These are phyloP conservation scores for Lichtheimia corymbifera DNA, from an alignment of 371 early-diverging fungal species.

Conservation along the genomic window DNA sequence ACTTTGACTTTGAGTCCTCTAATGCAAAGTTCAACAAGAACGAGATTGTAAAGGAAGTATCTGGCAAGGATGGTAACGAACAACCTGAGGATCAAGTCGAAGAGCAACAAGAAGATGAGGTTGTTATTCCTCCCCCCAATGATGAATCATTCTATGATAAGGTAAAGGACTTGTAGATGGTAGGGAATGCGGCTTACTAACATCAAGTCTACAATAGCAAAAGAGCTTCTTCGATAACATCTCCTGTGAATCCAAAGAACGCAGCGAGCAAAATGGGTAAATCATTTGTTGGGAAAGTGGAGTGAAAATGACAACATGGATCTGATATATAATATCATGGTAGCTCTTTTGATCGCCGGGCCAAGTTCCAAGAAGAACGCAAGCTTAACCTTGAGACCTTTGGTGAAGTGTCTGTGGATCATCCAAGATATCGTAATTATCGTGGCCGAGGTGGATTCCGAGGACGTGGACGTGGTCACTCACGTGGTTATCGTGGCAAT, in stretches of 20 bases:
- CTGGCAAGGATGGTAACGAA: constrained; percentile 16
- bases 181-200: background rate
- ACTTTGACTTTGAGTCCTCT: constrained; percentile 93
- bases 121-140: constrained; percentile 33
- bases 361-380: constrained; percentile 83
- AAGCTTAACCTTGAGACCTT: constrained; percentile 93
- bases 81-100: constrained; percentile 48
- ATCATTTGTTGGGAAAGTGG: background rate
- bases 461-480: constrained; percentile 47
- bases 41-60: constrained; percentile 69
- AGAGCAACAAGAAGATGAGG: constrained; percentile 13
- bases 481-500: constrained; percentile 44
- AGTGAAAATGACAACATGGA: background rate
- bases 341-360: constrained; percentile 62
- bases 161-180: background rate
- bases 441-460: constrained; percentile 60
- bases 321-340: constrained; percentile 9
- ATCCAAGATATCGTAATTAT: constrained; percentile 64
- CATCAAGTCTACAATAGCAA: constrained; percentile 29
- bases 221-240: constrained; percentile 97
- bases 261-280: constrained; percentile 43
- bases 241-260: constrained; percentile 94
- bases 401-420: constrained; percentile 80
- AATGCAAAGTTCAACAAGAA: constrained; percentile 93
- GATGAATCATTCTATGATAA: constrained; percentile 58